Conservation (phyloP, 352 stramenopile species). For the Phytophthora colocasiae region DNA sequence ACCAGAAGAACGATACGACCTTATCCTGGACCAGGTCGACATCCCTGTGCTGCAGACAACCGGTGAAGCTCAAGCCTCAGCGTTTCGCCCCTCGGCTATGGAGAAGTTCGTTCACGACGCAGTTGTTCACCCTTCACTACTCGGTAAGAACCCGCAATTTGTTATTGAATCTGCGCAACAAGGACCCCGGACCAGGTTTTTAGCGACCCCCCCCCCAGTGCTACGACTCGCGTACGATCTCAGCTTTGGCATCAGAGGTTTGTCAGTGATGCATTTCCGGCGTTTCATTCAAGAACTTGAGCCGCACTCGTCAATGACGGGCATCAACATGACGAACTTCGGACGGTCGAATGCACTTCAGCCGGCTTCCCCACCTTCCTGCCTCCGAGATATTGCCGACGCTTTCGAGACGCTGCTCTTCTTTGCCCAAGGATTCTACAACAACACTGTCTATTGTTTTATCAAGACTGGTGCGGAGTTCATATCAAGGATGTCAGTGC, state of each 20-base stretch:
- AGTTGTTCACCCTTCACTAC: neutral
- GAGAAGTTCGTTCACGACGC: conserved; percentile 3
- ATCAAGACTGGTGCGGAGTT: neutral
- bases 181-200: conserved; percentile 3
- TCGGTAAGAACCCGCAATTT: conserved; percentile 24
- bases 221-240: conserved; percentile 11
- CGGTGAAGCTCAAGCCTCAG: neutral
- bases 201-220: conserved; percentile 7
- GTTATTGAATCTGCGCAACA: conserved; percentile 19
- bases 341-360: conserved; percentile 10
- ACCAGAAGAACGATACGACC: too few species aligned
- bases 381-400: neutral
- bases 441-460: neutral
- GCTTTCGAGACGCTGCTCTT: conserved; percentile 1
- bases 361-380: neutral
- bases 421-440: conserved; percentile 11
- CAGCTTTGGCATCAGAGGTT: conserved; percentile 13
- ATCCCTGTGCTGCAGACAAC: neutral
- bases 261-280: conserved; percentile 14
- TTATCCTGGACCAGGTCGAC: neutral
- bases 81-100: conserved; percentile 7
- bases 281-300: conserved; percentile 3
- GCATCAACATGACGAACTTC: conserved; percentile 13
- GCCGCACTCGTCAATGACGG: neutral
- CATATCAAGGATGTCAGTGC: neutral